These are phyloP conservation scores for Lactuca sativa DNA, from an alignment of 129 eudicot genomes.

Conservation along the genomic window DNA sequence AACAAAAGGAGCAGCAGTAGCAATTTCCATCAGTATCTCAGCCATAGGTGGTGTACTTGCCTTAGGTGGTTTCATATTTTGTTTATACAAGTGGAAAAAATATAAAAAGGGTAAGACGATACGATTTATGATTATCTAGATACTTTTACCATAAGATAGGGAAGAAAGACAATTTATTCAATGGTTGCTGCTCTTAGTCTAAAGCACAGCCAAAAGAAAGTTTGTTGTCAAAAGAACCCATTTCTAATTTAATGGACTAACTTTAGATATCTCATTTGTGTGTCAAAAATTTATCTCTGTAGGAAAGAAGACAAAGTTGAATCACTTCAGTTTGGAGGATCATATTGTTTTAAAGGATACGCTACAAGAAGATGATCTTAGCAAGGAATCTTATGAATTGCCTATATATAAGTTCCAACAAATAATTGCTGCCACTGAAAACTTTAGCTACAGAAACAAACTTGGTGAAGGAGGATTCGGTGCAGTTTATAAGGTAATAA, in stretches of 20 bases:
- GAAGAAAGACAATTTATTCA: too few species aligned
- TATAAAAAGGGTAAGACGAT: constrained; percentile 16
- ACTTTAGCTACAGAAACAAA: constrained; percentile 29
- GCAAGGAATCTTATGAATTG: constrained; percentile 15
- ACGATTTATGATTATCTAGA: too few species aligned
- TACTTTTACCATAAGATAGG: background rate
- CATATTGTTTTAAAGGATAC: constrained; percentile 16
- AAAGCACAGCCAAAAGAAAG: too few species aligned
- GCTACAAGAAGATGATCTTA: constrained; percentile 20
- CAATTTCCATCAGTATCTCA: constrained; percentile 12
- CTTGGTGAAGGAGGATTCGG: constrained; percentile 53
- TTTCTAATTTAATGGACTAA: too few species aligned
- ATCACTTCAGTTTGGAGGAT: constrained; percentile 1
- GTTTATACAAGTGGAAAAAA: background rate
- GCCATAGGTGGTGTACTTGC: constrained; percentile 16
- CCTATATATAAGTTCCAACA: constrained; percentile 29
- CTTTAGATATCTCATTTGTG: too few species aligned
- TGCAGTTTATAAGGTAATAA: constrained; percentile 35
- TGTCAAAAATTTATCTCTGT: background rate
- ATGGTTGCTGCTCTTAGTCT: too few species aligned
- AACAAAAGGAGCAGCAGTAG: background rate
- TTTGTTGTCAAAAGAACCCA: too few species aligned
- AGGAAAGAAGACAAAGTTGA: constrained; percentile 18
- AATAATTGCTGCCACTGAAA: constrained; percentile 25
- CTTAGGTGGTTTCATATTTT: constrained; percentile 23